Base-by-base conservation (phyloP, 164 flowering plant genomes). In the Liriodendron chinense region DNA sequence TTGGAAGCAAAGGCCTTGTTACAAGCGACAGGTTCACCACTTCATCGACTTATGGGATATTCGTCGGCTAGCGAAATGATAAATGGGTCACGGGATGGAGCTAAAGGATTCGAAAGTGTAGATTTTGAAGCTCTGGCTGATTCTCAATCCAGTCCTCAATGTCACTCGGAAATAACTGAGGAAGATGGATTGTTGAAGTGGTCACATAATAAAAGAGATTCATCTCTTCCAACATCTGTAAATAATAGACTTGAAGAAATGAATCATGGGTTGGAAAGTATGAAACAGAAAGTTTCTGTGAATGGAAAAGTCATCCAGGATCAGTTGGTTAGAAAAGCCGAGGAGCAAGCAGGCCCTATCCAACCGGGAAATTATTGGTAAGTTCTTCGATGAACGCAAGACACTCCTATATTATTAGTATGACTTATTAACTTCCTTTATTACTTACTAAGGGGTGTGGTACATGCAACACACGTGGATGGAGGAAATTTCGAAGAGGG, bases 21-120 rank as follows among this genome's bases (percentile, higher is more conserved):
- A 53, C 72, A 23, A 21, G 26, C 2, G 20, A 70, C 4, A 1
- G 61, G 80, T 74, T 86, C 92, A 0, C 93, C 91, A 2, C 95
- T 92, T 74, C 96, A 90, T 81, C 84, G 75, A 63, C 91, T 92
- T 25, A 89, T 91, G 95, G 98, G 97, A 14, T 92, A 94, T 80
- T 77, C 88, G 24, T 90, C 97, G 13, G 86, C 90, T 9, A 79
- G 88, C 5, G 79, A 77, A 74, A 26, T 74, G 47, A 74, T 74
- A 50, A 65, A 66, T 21, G 21, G 69, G 1, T 5, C 22, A 22
- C 18, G 43, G 24, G 5, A 28, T 71, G 76, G 13, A 50, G 24
- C 50, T 2, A n/a, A 67, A 0, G 16, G 26, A 26, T 43, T n/a
- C 53, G 24, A 47, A 18, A 28, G 73, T 59, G 9, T 23, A 68